Base-by-base conservation (phyloP, 2,329 filamentous ascomycete species). In the Cordyceps cateniannulata region DNA sequence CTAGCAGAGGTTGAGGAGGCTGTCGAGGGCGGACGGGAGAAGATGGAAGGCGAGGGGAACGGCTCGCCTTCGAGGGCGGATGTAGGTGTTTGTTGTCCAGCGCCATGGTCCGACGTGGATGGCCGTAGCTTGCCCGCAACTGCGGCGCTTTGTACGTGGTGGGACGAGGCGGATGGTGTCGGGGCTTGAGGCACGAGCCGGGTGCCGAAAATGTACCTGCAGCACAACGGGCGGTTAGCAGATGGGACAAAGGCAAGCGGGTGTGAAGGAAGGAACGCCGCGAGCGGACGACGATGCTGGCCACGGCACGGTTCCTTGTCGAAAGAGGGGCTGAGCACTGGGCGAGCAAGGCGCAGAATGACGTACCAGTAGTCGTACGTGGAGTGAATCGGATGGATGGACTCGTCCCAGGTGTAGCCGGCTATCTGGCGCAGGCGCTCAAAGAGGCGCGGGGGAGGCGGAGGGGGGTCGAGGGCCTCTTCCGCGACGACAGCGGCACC, bases 321-420 rank as follows among this genome's bases (percentile, higher is more conserved):
- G 5, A 47, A 10, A 12, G 22, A 44, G 52, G 38, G 24, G 38
- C 25, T 16, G 12, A n/a, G 27, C 53, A 45, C 52, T n/a, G 32
- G 60, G 22, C 25, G 27, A n/a, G 44, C 8, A 3, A 22, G 44
- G 8, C 6, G 22, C 12, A 22, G 47, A 20, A 51, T 20, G 29
- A 68, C 75, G 68, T 77, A 86, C 91, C 93, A 98, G 77, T 93
- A 92, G 72, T 96, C 91, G 75, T 96, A 97, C 68, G 87, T 91
- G 55, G 83, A 83, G 69, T 87, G 85, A 60, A 82, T 77, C 12
- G 84, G 83, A 27, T 74, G 73, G 61, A 69, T 72, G 16, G 82
- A 80, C 66, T 90, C 87, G 72, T 92, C 88, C 89, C 89, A 93
- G 7, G 82, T 85, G 71, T 91, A 92, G 58, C 88, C 89, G 50